Evolutionary conservation across 345 rosid species (phyloP), one percentile per base, ranked within the genome.

Genomic region (Moricandia arvensis): DNA sequence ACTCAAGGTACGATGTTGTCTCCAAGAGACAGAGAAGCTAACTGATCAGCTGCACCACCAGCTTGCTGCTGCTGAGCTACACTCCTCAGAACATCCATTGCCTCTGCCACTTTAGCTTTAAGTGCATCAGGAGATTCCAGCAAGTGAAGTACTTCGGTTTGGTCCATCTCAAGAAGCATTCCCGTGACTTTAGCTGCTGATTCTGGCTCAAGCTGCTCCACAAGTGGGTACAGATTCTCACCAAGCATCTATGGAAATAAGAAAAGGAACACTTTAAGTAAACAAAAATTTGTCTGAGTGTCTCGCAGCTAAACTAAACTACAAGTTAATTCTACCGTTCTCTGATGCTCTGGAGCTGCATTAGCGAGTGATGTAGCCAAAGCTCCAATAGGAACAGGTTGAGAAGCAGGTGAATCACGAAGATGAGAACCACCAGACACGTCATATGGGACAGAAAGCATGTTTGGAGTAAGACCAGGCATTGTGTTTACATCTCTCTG

Each of bases 351-450:
- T 11, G 95, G 91, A 58, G 84, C 51, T 30, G 98, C 88, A 83
- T 94, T 91, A 30, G 98, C 98, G 51, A 94, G 97, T 5, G 91
- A 88, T 77, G 89, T 73, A 57, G 96, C 93, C 86, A 94, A 75
- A 79, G 98, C 95, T 54, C 87, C 89, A 33, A 94, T 88, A 0
- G 97, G 98, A 69, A 94, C 69, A 57, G 93, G 30, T 68, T 86
- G 98, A 73, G 93, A 81, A 62, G 79, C 49, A 53, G 86, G 57
- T 29, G 89, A 79, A 75, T 87, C 96, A 63, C 94, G 90, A 69
- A 81, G 51, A 11, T 90, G 93, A 83, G 83, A 80, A 31, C 84
- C 87, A 63, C 75, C 75, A 72, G 86, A 86, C 83, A 88, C 84
- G 41, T 91, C 93, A 68, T 88, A 90, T 53, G 97, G 95, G 75